Evolutionary conservation across 768 basidiomycete genomes (phyloP).

Genomic region (Crucibulum laeve): DNA sequence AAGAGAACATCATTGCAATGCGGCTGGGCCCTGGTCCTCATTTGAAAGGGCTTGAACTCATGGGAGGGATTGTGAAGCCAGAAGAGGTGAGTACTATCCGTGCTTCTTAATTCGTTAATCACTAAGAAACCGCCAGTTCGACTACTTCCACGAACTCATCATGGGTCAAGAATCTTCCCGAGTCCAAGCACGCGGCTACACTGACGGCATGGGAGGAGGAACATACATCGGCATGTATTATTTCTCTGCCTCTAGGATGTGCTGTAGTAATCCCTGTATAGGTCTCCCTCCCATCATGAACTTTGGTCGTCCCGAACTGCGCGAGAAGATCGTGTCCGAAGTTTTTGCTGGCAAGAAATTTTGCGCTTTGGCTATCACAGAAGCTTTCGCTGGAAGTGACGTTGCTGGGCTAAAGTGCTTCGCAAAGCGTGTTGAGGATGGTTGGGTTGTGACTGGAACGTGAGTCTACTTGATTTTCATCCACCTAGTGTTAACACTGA

Average conservation of each 20-base stretch:
- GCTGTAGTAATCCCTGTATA: constrained; percentile 6
- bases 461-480: constrained; percentile 27
- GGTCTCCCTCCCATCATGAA: constrained; percentile 78
- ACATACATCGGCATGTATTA: constrained; percentile 24
- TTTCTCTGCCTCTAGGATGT: background rate
- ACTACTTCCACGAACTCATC: constrained; percentile 82
- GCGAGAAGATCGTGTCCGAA: constrained; percentile 55
- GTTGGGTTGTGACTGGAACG: constrained; percentile 81
- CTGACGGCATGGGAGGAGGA: constrained; percentile 64
- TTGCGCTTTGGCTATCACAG: constrained; percentile 77
- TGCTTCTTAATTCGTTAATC: background rate
- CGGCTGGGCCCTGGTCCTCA: constrained; percentile 85
- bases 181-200: constrained; percentile 70
- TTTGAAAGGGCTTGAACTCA: constrained; percentile 68
- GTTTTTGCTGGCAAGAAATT: constrained; percentile 60
- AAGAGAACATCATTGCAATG: constrained; percentile 52
- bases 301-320: constrained; percentile 64
- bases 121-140: constrained; percentile 36
- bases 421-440: constrained; percentile 66
- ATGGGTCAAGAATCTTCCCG: constrained; percentile 68
- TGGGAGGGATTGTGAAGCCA: constrained; percentile 71
- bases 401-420: constrained; percentile 68
- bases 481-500: background rate
- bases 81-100: constrained; percentile 50
- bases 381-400: constrained; percentile 81